Conservation (phyloP, 1,284 basidiomycete genomes). For the Tetrapyrgos nigripes region DNA sequence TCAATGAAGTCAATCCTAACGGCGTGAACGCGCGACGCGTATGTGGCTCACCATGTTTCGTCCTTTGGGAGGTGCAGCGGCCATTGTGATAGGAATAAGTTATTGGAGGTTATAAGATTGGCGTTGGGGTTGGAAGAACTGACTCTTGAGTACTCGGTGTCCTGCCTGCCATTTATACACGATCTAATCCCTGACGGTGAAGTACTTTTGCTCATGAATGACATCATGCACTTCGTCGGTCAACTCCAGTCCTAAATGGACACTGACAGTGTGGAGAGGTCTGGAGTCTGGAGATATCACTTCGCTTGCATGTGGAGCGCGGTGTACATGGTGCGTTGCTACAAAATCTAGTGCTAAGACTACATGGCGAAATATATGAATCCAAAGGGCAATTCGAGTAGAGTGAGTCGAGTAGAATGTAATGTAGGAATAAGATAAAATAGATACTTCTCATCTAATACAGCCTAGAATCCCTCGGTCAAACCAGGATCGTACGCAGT, state of each 20-base stretch:
- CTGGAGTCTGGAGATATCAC: no score
- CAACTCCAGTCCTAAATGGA: background rate
- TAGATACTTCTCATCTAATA: no score
- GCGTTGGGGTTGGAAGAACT: background rate
- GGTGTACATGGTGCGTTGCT: no score
- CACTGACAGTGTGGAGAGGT: no score
- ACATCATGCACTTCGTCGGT: background rate
- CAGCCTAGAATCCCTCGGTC: no score
- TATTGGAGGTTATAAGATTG: background rate
- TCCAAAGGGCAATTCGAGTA: no score
- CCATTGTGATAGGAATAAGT: background rate
- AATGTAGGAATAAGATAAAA: no score
- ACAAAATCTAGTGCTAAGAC: no score
- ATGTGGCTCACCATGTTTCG: background rate
- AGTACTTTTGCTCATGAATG: background rate
- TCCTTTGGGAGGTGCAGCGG: background rate
- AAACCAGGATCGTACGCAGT: constrained; percentile 48
- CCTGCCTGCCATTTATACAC: background rate
- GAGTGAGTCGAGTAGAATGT: no score
- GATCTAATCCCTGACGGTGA: background rate
- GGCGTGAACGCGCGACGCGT: background rate
- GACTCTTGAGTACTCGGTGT: background rate
- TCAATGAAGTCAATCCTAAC: background rate
- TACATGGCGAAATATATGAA: no score
- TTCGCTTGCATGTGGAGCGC: no score